A percentile compares a stretch with the other conserved stretches of the same genome.
These are phyloP conservation scores for Penstemon eatonii DNA, from an alignment of 257 asterid genomes.

Conservation along the genomic window DNA sequence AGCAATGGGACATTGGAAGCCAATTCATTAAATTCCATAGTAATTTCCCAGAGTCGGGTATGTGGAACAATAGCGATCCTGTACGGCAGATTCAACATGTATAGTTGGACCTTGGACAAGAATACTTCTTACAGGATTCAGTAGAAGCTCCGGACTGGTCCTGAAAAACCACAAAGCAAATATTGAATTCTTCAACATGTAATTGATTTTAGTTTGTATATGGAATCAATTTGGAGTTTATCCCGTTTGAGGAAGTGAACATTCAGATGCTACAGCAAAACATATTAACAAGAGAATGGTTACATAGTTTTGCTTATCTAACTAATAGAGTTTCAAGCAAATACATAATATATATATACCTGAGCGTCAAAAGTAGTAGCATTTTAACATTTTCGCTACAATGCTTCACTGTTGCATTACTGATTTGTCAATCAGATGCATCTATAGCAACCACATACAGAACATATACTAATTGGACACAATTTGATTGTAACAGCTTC, in stretches of 20 bases:
- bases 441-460: slow-evolving; percentile 2
- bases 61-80: neutral
- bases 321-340: slow-evolving; percentile 17
- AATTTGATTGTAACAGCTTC: too few relatives aligned
- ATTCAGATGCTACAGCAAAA: neutral
- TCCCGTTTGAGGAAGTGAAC: slow-evolving; percentile 20
- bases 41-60: neutral
- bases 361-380: neutral
- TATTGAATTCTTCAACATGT: slow-evolving; percentile 6
- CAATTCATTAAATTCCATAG: neutral
- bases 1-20: neutral
- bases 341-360: neutral
- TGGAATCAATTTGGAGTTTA: slow-evolving; percentile 1
- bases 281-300: slow-evolving; percentile 7
- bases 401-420: neutral
- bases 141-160: slow-evolving; percentile 95
- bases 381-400: neutral
- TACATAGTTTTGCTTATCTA: neutral
- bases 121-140: slow-evolving; percentile 82
- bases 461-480: too few relatives aligned
- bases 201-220: slow-evolving; percentile 9
- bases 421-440: slow-evolving; percentile 13
- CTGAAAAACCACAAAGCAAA: slow-evolving; percentile 57
- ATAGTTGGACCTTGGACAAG: neutral
- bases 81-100: neutral